phyloP scores from a whole-genome alignment of 1,284 basidiomycete genomes.

The Malassezia furfur region DNA sequence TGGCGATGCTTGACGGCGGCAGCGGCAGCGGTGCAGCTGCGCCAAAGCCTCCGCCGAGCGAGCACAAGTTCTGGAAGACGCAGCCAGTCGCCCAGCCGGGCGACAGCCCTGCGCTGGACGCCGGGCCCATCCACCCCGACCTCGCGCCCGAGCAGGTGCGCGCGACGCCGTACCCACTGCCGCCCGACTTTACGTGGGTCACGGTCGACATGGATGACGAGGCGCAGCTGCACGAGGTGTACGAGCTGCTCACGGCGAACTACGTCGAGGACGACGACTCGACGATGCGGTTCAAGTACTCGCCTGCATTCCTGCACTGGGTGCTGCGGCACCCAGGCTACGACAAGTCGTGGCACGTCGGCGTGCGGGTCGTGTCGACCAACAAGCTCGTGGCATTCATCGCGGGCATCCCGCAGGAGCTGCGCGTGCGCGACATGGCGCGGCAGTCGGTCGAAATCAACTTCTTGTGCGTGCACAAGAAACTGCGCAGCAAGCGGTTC shows the following conservation, averaged over 20 bases:
- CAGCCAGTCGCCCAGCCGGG: slow-evolving; percentile 77
- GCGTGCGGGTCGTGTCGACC: slow-evolving; percentile 75
- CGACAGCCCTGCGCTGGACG: slow-evolving; percentile 44
- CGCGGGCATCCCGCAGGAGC: slow-evolving; percentile 67
- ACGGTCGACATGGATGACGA: slow-evolving; percentile 70
- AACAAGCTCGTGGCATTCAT: slow-evolving; percentile 92
- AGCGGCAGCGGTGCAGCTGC: not conserved
- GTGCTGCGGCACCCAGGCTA: slow-evolving; percentile 89
- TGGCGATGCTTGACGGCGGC: slow-evolving; percentile 12
- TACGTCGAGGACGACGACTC: slow-evolving; percentile 97
- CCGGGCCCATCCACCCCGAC: slow-evolving; percentile 81
- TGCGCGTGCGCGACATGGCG: slow-evolving; percentile 33
- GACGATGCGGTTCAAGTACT: slow-evolving; percentile 90
- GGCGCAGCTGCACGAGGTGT: slow-evolving; percentile 73
- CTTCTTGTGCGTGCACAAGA: slow-evolving; percentile 96
- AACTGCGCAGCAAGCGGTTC: slow-evolving; percentile 85
- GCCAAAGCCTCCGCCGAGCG: not conserved
- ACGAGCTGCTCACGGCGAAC: slow-evolving; percentile 79
- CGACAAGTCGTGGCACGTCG: slow-evolving; percentile 85
- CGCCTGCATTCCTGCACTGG: slow-evolving; percentile 89
- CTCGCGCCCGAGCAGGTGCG: slow-evolving; percentile 69
- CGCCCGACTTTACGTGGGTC: slow-evolving; percentile 88
- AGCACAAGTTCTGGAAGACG: slow-evolving; percentile 48
- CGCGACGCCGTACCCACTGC: slow-evolving; percentile 76
- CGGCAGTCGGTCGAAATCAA: slow-evolving; percentile 68